Base-by-base conservation (phyloP, 352 stramenopile species). In the Phytophthora cactorum region DNA sequence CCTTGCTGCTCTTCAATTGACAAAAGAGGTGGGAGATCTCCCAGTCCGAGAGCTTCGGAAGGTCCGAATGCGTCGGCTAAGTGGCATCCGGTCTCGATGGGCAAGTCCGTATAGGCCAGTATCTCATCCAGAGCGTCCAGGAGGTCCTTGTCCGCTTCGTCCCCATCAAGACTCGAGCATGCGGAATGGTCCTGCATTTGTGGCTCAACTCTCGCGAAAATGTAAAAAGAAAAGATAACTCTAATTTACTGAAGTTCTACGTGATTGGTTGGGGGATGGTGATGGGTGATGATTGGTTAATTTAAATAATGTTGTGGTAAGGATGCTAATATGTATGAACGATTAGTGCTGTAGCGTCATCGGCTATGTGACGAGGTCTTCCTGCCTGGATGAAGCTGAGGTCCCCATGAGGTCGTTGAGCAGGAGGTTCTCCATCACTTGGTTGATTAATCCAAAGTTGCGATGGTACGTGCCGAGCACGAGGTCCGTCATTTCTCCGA, bases 391-490 rank as follows among this genome's bases (percentile, higher is more conserved):
- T n/a, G 28, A 25, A 14, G 34, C 43, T 44, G 41, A 29, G 5
- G 41, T 38, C 11, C 36, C 59, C 54, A 70, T 65, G 36, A 71
- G 57, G 4, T 78, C 70, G 11, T 69, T 66, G 12, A 76, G 57
- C 10, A 86, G 44, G 14, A 82, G 66, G 32, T 72, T 75, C 44
- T 82, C 66, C 32, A 82, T 74, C 53, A 77, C 64, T 47, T 82
- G 72, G n/a, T 73, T 68, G 59, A 84, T 47, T 46, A 82, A 61
- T 3, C 70, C 72, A 4, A 85, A 68, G 38, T 77, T 86, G n/a
- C 65, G 68, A 17, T 78, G 66, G 45, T 86, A 89, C 11, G 78
- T 77, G 10, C 62, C 69, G 0, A 89, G 69, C 36, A 89, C 71
- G 3, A 82, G 51, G 22, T 86, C 78, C 4, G 74, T 84, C 54